These are phyloP conservation scores for Cyclotella distinguenda DNA, from an alignment of 108 stramenopile genomes.

Conservation along the genomic window DNA sequence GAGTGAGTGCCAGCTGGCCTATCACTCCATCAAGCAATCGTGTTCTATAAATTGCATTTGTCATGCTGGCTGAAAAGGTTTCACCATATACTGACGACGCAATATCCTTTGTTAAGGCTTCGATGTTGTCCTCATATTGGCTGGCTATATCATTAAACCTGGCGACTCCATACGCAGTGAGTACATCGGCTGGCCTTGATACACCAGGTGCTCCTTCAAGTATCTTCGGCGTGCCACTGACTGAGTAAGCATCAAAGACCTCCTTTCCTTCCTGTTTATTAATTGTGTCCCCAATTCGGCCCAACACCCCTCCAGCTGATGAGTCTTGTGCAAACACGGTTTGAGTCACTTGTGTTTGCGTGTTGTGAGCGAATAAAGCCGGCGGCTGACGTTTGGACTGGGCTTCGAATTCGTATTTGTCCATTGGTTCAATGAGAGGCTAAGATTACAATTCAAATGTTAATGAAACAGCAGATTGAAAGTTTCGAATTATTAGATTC, in stretches of 20 bases:
- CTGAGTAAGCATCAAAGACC: slow-evolving; percentile 33
- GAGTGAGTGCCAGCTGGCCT: not conserved
- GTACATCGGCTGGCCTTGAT: slow-evolving; percentile 28
- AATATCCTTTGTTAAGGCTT: slow-evolving; percentile 9
- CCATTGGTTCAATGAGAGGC: slow-evolving; percentile 13
- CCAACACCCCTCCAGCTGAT: slow-evolving; percentile 30
- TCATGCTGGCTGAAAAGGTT: slow-evolving; percentile 26
- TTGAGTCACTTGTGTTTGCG: slow-evolving; percentile 26
- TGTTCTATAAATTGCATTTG: slow-evolving; percentile 13
- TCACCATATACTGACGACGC: slow-evolving; percentile 32
- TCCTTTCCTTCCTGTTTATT: slow-evolving; percentile 20
- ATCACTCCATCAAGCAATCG: slow-evolving; percentile 14
- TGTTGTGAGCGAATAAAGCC: slow-evolving; percentile 44
- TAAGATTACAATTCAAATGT: not conserved
- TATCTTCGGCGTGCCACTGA: slow-evolving; percentile 27
- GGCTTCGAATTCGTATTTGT: slow-evolving; percentile 16
- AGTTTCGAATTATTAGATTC: not conserved
- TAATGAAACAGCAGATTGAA: not conserved
- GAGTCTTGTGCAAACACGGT: slow-evolving; percentile 31
- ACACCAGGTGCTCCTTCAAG: slow-evolving; percentile 42
- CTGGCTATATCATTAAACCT: slow-evolving; percentile 1
- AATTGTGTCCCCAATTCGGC: slow-evolving; percentile 36
- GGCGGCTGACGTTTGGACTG: slow-evolving; percentile 20
- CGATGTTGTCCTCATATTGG: slow-evolving; percentile 18
- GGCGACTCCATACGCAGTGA: slow-evolving; percentile 20